Evolutionary conservation across 306 rosid species (phyloP).

Genomic region (Luffa acutangula): DNA sequence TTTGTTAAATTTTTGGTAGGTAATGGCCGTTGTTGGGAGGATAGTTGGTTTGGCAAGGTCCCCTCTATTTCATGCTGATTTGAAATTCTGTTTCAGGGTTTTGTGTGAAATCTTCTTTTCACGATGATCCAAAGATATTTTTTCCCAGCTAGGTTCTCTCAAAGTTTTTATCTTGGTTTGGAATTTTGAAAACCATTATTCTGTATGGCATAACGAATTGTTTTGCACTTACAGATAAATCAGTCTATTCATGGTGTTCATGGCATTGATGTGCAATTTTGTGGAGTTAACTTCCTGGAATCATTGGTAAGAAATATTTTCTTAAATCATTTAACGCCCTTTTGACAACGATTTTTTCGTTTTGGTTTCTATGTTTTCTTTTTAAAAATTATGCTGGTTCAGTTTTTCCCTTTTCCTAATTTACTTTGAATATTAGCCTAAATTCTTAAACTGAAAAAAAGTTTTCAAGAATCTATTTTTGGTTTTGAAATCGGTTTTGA

Average conservation of each 20-base stretch:
- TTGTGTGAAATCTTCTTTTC: neutral
- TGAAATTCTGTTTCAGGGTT: neutral
- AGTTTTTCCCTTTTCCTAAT: neutral
- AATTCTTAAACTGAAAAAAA: neutral
- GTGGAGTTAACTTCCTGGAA: conserved; percentile 81
- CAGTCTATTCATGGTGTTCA: conserved; percentile 70
- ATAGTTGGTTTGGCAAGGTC: no score
- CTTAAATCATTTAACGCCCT: conserved; percentile 2
- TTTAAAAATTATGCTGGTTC: neutral
- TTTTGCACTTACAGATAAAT: conserved; percentile 55
- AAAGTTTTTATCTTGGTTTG: neutral
- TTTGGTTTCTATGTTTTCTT: neutral
- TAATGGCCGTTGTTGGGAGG: no score
- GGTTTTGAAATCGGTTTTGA: neutral
- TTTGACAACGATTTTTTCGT: neutral
- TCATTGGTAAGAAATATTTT: conserved; percentile 46
- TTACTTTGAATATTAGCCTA: neutral
- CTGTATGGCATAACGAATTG: conserved; percentile 8
- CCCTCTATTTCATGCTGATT: no score
- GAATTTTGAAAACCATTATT: neutral
- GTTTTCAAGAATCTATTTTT: neutral
- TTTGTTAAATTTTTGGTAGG: no score
- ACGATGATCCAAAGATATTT: neutral
- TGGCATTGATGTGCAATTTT: conserved; percentile 69
- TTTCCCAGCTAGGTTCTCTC: neutral